phyloP scores from a whole-genome alignment of 148 eudicot genomes.

The Bassia scoparia region DNA sequence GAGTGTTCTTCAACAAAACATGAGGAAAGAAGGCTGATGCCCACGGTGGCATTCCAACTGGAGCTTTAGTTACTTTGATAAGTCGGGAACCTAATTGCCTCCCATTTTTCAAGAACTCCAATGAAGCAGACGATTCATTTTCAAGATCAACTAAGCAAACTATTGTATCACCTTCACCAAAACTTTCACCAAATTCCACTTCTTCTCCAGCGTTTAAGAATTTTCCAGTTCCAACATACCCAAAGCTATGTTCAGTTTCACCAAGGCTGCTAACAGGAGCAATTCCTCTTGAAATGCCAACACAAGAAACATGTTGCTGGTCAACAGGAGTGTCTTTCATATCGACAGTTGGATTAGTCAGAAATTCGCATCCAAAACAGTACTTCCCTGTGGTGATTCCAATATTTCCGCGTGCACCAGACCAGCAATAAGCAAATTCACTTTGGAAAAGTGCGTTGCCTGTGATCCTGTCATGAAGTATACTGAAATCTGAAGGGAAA shows the following conservation, averaged over 20 bases:
- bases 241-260: conserved; percentile 53
- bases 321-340: conserved; percentile 43
- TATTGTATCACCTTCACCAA: conserved; percentile 63
- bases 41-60: conserved; percentile 28
- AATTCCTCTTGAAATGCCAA: conserved; percentile 58
- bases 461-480: too few relatives aligned
- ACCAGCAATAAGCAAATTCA: too few relatives aligned
- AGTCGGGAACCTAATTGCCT: conserved; percentile 45
- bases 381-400: too few relatives aligned
- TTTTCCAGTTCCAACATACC: conserved; percentile 61
- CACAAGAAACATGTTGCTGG: conserved; percentile 45
- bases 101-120: conserved; percentile 61
- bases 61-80: conserved; percentile 28
- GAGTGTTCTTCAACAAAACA: conserved; percentile 60
- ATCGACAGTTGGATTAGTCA: too few relatives aligned
- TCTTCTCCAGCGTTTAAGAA: conserved; percentile 46
- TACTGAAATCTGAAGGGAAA: too few relatives aligned
- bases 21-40: conserved; percentile 63
- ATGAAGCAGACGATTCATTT: conserved; percentile 40
- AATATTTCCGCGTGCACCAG: too few relatives aligned
- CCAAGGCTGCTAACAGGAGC: conserved; percentile 63
- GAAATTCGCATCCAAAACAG: too few relatives aligned
- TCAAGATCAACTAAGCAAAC: conserved; percentile 58
- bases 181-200: conserved; percentile 51
- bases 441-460: too few relatives aligned